phyloP scores from a whole-genome alignment of 2,329 filamentous ascomycete genomes.

The Cordyceps cicadae region DNA sequence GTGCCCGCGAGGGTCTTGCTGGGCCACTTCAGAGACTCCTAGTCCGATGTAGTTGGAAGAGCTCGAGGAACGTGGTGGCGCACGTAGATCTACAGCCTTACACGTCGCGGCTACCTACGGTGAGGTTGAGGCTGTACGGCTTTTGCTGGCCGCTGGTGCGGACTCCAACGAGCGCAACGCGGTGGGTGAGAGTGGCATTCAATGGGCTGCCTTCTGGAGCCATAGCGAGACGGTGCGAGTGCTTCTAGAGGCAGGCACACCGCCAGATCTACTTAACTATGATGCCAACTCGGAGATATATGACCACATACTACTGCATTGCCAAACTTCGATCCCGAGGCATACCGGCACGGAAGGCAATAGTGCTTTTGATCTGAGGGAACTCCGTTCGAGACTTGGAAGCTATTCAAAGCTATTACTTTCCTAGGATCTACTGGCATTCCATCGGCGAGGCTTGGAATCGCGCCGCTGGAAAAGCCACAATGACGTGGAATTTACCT shows the following conservation, averaged over 20 bases:
- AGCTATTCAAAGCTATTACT: not conserved
- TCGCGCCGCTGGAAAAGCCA: not conserved
- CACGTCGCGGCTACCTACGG: conserved; percentile 9
- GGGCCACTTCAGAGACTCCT: not conserved
- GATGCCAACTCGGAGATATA: not conserved
- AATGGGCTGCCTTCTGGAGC: conserved; percentile 9
- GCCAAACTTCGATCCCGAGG: not conserved
- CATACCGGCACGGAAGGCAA: not conserved
- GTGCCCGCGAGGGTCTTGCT: conserved; percentile 7
- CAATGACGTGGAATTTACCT: too few relatives aligned
- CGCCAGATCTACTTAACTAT: not conserved
- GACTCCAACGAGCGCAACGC: conserved; percentile 6
- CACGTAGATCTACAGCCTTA: conserved; percentile 8
- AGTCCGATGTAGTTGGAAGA: not conserved
- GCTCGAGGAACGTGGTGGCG: conserved; percentile 5
- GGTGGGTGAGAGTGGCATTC: not conserved
- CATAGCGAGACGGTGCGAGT: not conserved
- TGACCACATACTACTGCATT: not conserved
- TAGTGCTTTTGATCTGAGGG: not conserved
- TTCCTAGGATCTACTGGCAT: not conserved
- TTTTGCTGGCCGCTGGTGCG: conserved; percentile 4
- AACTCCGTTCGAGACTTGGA: not conserved
- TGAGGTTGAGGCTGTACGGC: conserved; percentile 5
- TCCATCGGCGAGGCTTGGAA: not conserved
- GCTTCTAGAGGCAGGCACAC: conserved; percentile 2